Percentiles rank a stretch among this genome's conserved stretches.
These are phyloP conservation scores for Pneumocystis wakefieldiae DNA, from an alignment of 1,139 yeast genomes.

Conservation along the genomic window DNA sequence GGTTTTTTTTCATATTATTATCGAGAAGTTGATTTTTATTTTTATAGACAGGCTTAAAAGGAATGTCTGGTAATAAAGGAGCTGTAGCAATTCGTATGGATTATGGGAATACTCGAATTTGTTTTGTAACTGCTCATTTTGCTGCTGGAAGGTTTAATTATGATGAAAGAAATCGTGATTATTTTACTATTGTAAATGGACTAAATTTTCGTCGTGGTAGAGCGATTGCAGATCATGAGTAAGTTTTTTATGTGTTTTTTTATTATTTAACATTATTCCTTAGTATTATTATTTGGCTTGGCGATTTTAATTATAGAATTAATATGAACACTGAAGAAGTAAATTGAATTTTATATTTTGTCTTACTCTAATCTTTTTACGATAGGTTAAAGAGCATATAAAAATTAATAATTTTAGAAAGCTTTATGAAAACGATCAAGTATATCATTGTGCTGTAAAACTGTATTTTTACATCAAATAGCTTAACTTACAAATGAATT, in stretches of 20 bases:
- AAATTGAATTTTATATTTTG: neutral
- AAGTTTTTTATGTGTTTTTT: neutral
- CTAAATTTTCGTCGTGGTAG: conserved; percentile 59
- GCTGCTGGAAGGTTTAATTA: conserved; percentile 84
- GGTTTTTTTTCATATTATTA: neutral
- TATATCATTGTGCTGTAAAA: neutral
- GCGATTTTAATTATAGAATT: conserved; percentile 86
- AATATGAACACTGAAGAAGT: conserved; percentile 58
- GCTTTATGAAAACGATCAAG: conserved; percentile 60
- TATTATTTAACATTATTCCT: neutral
- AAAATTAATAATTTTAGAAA: conserved; percentile 32
- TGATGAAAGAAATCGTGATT: conserved; percentile 80
- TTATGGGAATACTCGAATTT: conserved; percentile 63
- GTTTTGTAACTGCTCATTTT: conserved; percentile 77
- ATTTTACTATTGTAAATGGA: conserved; percentile 63
- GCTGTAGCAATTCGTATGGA: conserved; percentile 75
- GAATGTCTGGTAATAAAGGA: conserved; percentile 84
- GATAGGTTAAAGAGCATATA: conserved; percentile 36
- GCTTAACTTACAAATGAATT: conserved; percentile 61
- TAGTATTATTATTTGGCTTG: conserved; percentile 68
- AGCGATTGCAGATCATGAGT: conserved; percentile 62
- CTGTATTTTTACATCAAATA: neutral
- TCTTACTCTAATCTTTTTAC: neutral
- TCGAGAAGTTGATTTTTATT: neutral
- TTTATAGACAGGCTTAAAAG: conserved; percentile 60